These are phyloP conservation scores for Mycena vitilis DNA, from an alignment of 768 basidiomycete species.

Conservation along the genomic window DNA sequence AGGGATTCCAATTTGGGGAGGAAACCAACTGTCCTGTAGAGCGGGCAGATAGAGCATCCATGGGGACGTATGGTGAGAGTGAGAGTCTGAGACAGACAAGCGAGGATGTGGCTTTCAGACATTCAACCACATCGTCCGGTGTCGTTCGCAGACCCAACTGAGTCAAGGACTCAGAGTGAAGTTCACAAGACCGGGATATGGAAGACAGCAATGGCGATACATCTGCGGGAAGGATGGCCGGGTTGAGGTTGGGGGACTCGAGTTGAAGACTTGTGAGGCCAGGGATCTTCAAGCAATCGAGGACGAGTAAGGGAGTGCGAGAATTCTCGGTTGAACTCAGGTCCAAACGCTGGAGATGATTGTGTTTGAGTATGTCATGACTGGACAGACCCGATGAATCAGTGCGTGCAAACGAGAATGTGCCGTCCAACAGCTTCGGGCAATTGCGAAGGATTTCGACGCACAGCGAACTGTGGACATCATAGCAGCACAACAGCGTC, in stretches of 20 bases:
- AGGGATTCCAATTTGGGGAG: constrained; percentile 14
- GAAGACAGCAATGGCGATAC: neutral
- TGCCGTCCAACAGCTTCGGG: constrained; percentile 1
- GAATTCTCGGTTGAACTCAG: neutral
- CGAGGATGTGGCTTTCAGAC: neutral
- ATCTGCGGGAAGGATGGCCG: neutral
- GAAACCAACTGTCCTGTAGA: neutral
- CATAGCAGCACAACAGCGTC: neutral
- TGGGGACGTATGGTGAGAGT: neutral
- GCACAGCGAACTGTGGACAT: neutral
- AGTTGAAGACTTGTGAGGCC: constrained; percentile 6
- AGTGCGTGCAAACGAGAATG: neutral
- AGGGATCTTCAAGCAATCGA: neutral
- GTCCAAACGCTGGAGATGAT: neutral
- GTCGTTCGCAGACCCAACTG: neutral
- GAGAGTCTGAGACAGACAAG: constrained; percentile 3
- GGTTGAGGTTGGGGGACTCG: neutral
- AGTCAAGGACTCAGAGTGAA: neutral
- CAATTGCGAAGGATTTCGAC: neutral
- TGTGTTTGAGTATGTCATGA: neutral
- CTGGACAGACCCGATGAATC: neutral
- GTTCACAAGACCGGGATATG: constrained; percentile 4
- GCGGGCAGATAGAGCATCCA: neutral
- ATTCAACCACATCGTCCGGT: neutral
- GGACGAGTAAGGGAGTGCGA: neutral